A percentile compares a stretch with the other conserved stretches of the same genome.
phyloP scores from a whole-genome alignment of 768 basidiomycete genomes.

The Xerocomellus amylosporus region DNA sequence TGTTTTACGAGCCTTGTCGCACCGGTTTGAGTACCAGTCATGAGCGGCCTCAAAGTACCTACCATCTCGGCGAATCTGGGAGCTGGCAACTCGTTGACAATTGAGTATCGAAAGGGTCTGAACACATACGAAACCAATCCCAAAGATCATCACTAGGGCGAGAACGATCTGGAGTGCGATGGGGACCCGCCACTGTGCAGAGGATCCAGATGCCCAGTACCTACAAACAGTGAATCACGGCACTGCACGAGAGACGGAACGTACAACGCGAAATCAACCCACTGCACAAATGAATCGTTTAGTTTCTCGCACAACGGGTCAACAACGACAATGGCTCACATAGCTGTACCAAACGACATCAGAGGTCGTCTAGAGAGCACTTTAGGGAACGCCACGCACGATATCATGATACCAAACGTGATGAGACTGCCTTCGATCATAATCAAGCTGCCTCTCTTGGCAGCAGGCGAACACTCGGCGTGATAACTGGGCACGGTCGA shows the following conservation, averaged over 20 bases:
- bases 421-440: conserved; percentile 66
- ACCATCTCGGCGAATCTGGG: conserved; percentile 61
- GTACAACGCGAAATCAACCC: conserved; percentile 64
- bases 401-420: conserved; percentile 61
- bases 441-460: conserved; percentile 57
- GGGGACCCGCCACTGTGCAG: conserved; percentile 62
- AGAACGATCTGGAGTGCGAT: conserved; percentile 59
- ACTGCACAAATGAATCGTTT: conserved; percentile 32
- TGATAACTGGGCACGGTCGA: conserved; percentile 66
- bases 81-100: conserved; percentile 34
- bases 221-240: conserved; percentile 25
- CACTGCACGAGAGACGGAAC: conserved; percentile 9
- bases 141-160: conserved; percentile 49
- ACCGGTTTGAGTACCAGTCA: not conserved
- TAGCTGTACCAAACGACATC: conserved; percentile 12
- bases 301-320: not conserved
- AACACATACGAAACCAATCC: conserved; percentile 44
- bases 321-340: conserved; percentile 12
- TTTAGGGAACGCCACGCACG: conserved; percentile 38
- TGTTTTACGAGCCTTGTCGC: conserved; percentile 51
- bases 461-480: conserved; percentile 61
- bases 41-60: not conserved
- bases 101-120: not conserved
- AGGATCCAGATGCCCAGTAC: conserved; percentile 49
- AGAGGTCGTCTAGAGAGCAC: not conserved